Evolutionary conservation across 345 rosid species (phyloP).

Genomic region (Acer negundo): DNA sequence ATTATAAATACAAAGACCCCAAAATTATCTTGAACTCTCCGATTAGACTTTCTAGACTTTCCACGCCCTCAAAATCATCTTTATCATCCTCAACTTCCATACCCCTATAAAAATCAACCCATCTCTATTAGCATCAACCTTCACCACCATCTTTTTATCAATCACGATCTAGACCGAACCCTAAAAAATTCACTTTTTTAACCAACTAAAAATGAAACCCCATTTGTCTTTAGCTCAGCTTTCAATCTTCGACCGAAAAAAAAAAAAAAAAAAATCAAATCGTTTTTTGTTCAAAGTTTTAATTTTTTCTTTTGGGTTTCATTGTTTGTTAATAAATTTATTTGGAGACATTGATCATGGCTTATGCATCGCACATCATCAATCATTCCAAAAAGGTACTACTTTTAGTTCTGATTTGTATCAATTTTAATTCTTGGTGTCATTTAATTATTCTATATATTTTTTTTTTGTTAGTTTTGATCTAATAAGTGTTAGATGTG

Average conservation of each 20-base stretch:
- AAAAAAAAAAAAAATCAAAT: background rate
- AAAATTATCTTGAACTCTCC: too few relatives aligned
- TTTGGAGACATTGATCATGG: constrained; percentile 38
- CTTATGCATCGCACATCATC: constrained; percentile 60
- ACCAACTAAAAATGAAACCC: constrained; percentile 1
- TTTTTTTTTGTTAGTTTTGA: background rate
- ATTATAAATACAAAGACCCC: too few relatives aligned
- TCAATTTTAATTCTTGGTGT: too few relatives aligned
- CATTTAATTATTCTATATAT: too few relatives aligned
- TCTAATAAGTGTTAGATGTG: background rate
- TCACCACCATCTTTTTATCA: too few relatives aligned
- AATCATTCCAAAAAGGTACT: constrained; percentile 59
- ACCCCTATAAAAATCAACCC: too few relatives aligned
- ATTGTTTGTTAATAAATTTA: background rate
- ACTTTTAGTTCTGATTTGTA: too few relatives aligned
- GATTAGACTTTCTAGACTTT: too few relatives aligned
- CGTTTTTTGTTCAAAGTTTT: background rate
- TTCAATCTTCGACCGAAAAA: background rate
- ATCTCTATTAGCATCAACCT: too few relatives aligned
- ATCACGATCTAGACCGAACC: background rate
- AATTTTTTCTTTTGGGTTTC: background rate
- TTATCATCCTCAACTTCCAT: too few relatives aligned
- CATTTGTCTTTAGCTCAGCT: background rate
- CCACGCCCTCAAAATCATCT: too few relatives aligned
- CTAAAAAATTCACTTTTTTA: constrained; percentile 5